Evolutionary conservation across 2,329 filamentous ascomycete genomes (phyloP), one percentile per base, ranked within the genome.

Genomic region (Tympanopsis confertula): DNA sequence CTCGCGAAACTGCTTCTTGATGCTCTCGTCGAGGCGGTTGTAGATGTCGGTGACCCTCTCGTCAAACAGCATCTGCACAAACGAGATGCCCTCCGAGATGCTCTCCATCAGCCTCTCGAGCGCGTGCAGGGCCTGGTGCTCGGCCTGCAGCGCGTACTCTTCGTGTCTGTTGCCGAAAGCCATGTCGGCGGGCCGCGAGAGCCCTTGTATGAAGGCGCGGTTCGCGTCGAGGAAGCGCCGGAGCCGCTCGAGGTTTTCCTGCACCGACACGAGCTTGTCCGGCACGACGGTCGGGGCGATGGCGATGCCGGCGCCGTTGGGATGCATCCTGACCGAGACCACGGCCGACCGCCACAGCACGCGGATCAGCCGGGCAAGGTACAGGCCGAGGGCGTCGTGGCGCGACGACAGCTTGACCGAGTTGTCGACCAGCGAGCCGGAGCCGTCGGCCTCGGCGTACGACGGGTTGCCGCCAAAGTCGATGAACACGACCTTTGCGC

Each of bases 21-120:
- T 71, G 0, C 69, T 61, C 3, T 85, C 81, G 5, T 87, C 78
- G 4, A 98, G 67, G 3, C 84, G 70, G 4, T 78, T 65, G 45
- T 87, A 80, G 35, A 96, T 94, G 43, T 98, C 89, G 32, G 86
- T 77, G 4, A 95, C 79, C 10, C 83, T 78, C 65, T 98, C 89
- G 46, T 96, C 89, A 43, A 96, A 96, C 1, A 98, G 69, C 53
- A 95, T 91, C 17, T 89, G 70, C 4, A 95, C 86, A 49, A 98
- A 98, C 0, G 89, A 94, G 37, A 98, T 94, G 4, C 91, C 91
- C 56, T 98, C 91, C 5, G 91, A 88, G 28, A 95, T 91, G 55
- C 86, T 86, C 39, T 82, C 80, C 57, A 95, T 86, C 18, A 98
- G 68, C 45, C 82, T 79, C 44, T 94, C 76, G 35, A 98, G 65